Base-by-base conservation (phyloP, 1,284 basidiomycete genomes). In the Ustilago sp. region DNA sequence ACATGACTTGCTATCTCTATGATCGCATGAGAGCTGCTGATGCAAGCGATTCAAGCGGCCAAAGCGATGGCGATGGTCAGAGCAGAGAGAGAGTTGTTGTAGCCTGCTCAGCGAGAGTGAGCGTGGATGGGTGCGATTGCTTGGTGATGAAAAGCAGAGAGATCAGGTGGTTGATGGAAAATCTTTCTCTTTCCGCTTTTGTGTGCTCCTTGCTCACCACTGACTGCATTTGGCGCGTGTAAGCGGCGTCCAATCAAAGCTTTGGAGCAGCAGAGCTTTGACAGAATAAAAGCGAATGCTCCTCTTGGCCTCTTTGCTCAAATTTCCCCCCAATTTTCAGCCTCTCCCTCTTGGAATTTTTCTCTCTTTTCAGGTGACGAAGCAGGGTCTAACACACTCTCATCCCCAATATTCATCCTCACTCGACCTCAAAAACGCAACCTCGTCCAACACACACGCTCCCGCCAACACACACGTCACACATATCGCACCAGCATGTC, bases 401-500 rank as follows among this genome's bases (percentile, higher is more conserved):
- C n/a, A 2, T 7, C 48, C n/a, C 5, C 19, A 28, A 3, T 28
- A 52, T 34, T 34, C 17, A 52, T 9, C 56, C 15, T 35, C 19
- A 11, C 41, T 23, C n/a, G 11, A 6, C n/a, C 8, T 9, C 13
- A 28, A 32, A 23, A 8, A 51, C 58, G 41, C 23, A 3, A 2
- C 32, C 32, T 48, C 13, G 3, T 28, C 56, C 23, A 28, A 28
- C 23, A 28, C 23, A 23, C 34, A 35, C 53, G 19, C 23, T 23
- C 23, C 23, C 23, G 23, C 23, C 23, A 23, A 23, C 23, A 31
- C 47, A 23, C 34, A 23, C 36, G 19, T 36, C 53, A 39, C 58
- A 9, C 23, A 8, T 12, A 19, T 4, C 11, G 4, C 34, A 11
- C 35, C 11, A 59, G 34, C 81, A 94, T 94, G 93, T 94, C 94